Evolutionary conservation across 169 alveolate genomes (phyloP), one percentile per base, ranked within the genome.

Genomic region (Cryptosporidium baileyi): DNA sequence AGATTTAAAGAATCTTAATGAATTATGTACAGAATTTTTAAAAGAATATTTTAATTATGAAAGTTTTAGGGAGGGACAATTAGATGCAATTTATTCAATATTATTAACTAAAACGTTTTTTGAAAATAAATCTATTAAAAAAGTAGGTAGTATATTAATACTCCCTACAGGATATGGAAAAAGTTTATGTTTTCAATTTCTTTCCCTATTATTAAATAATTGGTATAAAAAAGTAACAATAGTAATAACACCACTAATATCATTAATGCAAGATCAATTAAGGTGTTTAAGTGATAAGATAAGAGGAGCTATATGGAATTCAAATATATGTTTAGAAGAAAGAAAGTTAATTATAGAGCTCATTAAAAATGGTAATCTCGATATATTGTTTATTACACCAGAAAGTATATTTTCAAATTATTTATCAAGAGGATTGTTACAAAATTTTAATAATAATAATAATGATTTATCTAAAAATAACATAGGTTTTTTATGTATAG

Each of bases 261-360:
- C 97, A 19, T 80, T 95, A 19, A 95, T 95, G 94, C 92, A 92
- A 63, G 97, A 95, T 63, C 92, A 95, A 81, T 89, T 94, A 7
- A 52, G 90, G 32, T 93, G 91, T 79, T 80, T 95, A 28, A 93
- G 94, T 30, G 90, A 89, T 30, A 91, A 92, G 30, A 82, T 95
- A 5, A 90, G 94, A 22, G 98, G 96, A 15, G 92, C 93, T 0
- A 81, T 93, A 3, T 63, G 93, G 54, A 94, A 95, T 82, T 94
- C 97, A 24, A 90, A 91, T 60, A 88, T 91, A 36, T 65, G 91
- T 7, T 80, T 61, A n/a, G 67, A 63, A 40, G 89, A 92, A 57
- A 94, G 89, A 82, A 57, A 80, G 36, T 61, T 81, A 30, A 89
- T 94, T 60, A 62, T 91, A 8, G 59, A 90, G 38, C 89, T 92